Base-by-base conservation (phyloP, 129 eudicot species). In the Tagetes patula region DNA sequence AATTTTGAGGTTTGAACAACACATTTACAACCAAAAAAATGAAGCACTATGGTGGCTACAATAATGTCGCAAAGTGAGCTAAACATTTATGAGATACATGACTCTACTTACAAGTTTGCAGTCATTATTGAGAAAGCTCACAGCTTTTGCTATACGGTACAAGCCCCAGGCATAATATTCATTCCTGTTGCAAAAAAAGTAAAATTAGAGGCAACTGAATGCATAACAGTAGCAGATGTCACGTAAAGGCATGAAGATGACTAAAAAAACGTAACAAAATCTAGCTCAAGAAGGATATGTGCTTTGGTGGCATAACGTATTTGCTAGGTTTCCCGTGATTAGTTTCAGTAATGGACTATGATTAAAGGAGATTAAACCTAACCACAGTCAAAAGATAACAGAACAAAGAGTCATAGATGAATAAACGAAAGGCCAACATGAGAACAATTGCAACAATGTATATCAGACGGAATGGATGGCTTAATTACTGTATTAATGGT, bases 111-210 rank as follows among this genome's bases (percentile, higher is more conserved):
- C 98, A 70, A 93, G 89, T 87, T 93, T 93, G 82, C 98, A 93
- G 74, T 93, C 98, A 78, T 93, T 93, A 80, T 93, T 93, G 65
- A 93, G 83, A 76, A 93, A 93, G 98, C 96, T 93, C 82, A 93
- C 96, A 70, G 98, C 98, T 82, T 89, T 93, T 27, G 98, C 95
- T 71, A 93, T 90, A 72, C 91, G 98, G 60, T 87, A 86, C 77
- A 93, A 72, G 31, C 98, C 98, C 98, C 98, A 93, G 42, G 98
- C 98, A 84, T 80, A 93, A 82, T 87, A 93, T 59, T 93, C 96
- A 63, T 93, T 90, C 90, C 98, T 93, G 87, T 13, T 77, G 82
- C 8, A 62, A 75, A 46, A 74, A 34, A 40, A 67, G 76, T 64
- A 3, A 52, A 20, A 58, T 62, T 43, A 70, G 64, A 67, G 41